A percentile compares a stretch with the other conserved stretches of the same genome.
Evolutionary conservation across 495 filamentous ascomycete species (phyloP).

Genomic region (Lophiotrema nucula): DNA sequence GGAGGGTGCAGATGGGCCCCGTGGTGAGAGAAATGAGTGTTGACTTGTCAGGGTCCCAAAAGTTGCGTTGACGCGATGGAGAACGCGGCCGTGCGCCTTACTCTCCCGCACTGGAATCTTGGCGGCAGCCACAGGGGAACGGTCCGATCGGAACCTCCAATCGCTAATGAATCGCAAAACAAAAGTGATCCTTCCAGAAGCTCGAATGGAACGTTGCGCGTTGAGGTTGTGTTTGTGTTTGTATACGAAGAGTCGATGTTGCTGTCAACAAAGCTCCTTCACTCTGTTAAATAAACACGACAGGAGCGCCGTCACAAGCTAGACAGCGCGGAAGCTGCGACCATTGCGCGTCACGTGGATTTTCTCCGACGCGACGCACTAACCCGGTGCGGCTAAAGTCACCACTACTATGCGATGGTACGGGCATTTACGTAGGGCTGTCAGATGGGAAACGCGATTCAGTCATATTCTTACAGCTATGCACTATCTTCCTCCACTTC

Average conservation of each 20-base stretch:
- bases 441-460: background rate
- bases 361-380: background rate
- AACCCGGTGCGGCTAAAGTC: constrained; percentile 4
- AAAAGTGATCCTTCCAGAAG: constrained; percentile 1
- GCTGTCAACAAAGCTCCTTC: too few species aligned
- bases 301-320: background rate
- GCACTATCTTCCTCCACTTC: constrained; percentile 10
- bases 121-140: constrained; percentile 19
- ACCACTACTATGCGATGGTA: background rate
- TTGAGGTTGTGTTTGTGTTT: too few species aligned
- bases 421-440: background rate
- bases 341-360: background rate
- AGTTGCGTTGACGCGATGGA: constrained; percentile 13
- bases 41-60: constrained; percentile 17
- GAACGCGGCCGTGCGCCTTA: constrained; percentile 9
- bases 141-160: constrained; percentile 7
- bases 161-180: background rate
- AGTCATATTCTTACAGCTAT: background rate
- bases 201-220: background rate
- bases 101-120: constrained; percentile 4
- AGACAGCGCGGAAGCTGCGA: background rate
- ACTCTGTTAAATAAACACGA: too few species aligned
- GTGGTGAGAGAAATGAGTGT: constrained; percentile 11
- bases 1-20: constrained; percentile 9
- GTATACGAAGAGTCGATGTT: too few species aligned